phyloP scores from a whole-genome alignment of 495 filamentous ascomycete species.

The Podospora didyma region DNA sequence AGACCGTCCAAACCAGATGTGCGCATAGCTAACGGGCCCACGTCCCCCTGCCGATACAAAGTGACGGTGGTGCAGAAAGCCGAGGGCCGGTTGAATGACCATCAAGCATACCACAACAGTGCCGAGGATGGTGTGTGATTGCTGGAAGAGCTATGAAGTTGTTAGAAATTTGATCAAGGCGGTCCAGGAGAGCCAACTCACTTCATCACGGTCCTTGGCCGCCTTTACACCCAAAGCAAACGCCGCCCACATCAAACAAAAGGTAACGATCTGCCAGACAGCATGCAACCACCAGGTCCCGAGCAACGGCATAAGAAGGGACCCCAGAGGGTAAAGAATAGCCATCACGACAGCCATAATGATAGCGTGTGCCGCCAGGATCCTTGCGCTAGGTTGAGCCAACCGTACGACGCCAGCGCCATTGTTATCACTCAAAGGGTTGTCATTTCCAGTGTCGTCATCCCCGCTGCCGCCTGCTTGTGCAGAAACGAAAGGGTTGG shows the following conservation, averaged over 20 bases:
- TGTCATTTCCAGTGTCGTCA: constrained; percentile 4
- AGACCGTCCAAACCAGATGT: constrained; percentile 67
- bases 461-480: constrained; percentile 5
- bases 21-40: constrained; percentile 51
- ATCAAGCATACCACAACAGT: constrained; percentile 54
- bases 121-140: constrained; percentile 51
- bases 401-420: constrained; percentile 10
- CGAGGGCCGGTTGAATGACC: constrained; percentile 62
- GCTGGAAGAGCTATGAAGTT: constrained; percentile 30
- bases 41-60: constrained; percentile 46
- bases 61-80: constrained; percentile 59
- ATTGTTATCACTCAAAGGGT: constrained; percentile 10
- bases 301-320: constrained; percentile 51
- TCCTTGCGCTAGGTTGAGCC: constrained; percentile 11
- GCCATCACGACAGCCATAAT: constrained; percentile 57
- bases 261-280: constrained; percentile 52
- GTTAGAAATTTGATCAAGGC: constrained; percentile 5
- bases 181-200: constrained; percentile 22
- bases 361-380: constrained; percentile 43
- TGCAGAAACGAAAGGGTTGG: constrained; percentile 55
- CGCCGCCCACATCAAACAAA: constrained; percentile 54
- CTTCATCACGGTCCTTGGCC: constrained; percentile 31
- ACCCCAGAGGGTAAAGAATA: constrained; percentile 53
- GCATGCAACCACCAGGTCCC: constrained; percentile 53
- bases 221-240: constrained; percentile 57